Evolutionary conservation across 140 eudicot genomes (phyloP), one percentile per base, ranked within the genome.

Genomic region (Anethum foeniculum): DNA sequence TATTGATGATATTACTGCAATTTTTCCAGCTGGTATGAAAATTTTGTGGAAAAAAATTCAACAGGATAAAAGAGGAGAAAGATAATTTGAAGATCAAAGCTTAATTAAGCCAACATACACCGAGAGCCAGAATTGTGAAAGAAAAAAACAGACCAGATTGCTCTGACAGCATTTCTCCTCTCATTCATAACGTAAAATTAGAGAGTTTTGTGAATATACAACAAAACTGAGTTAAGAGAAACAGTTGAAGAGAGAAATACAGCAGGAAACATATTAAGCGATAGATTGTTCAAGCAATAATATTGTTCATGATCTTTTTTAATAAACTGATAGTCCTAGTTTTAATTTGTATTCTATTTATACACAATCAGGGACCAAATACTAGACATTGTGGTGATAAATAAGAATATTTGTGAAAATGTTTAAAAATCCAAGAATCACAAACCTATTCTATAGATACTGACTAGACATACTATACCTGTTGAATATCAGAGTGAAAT

Each of bases 401-500:
- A 7, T 11, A 62, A 62, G 34, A 34, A 25, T 32, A 62, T 25
- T 62, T 10, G 0, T 27, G 1, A n/a, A 60, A 60, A 4, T 60
- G 15, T 7, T 54, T 6, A 60, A 23, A 56, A 56, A 23, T 21
- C 28, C 65, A 56, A 23, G 32, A 27, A 62, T 62, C 18, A 62
- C 7, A 12, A 12, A 62, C 71, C 36, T 15, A 32, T 14, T 32
- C 23, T 25, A 48, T 75, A 75, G 43, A 51, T 47, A 67, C 64
- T 34, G 52, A 5, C 10, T 67, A 80, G n/a, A 44, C 15, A 43
- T 1, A 15, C 23, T 6, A 68, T 83, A 95, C 99, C 99, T 89
- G 90, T 68, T 87, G 97, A 75, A 92, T 83, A 85, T 95, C 99
- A 1, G 87, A 89, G 56, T 85, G 83, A 85, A 86, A 90, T 67